A percentile compares a stretch with the other conserved stretches of the same genome.
Conservation (phyloP, 768 basidiomycete genomes). For the Panaeolus papilionaceus region DNA sequence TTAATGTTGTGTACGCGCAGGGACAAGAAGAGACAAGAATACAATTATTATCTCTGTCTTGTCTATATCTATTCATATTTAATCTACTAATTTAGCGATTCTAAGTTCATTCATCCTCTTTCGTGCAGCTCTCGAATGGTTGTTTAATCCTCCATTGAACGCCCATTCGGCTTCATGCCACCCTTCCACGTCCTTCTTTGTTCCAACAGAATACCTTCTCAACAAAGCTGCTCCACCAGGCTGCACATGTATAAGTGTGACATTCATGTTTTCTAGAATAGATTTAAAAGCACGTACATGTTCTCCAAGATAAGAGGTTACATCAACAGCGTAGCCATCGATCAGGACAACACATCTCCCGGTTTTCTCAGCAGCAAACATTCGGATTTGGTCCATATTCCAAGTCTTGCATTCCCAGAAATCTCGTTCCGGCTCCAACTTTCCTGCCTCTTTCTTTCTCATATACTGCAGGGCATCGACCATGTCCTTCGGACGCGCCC, state of each 20-base stretch:
- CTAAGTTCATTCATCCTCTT: slow-evolving; percentile 53
- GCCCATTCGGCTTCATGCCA: slow-evolving; percentile 60
- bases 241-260: slow-evolving; percentile 38
- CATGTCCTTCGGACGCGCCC: slow-evolving; percentile 56
- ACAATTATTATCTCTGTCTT: not conserved
- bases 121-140: slow-evolving; percentile 66
- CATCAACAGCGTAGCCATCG: slow-evolving; percentile 67
- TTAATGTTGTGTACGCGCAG: slow-evolving; percentile 22
- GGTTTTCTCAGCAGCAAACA: slow-evolving; percentile 37
- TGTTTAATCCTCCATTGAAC: slow-evolving; percentile 76
- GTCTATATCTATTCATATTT: slow-evolving; percentile 1
- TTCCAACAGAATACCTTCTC: slow-evolving; percentile 50
- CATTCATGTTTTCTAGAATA: not conserved
- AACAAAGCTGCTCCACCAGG: slow-evolving; percentile 67
- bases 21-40: not conserved
- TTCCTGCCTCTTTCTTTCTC: slow-evolving; percentile 40
- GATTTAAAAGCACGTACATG: slow-evolving; percentile 56
- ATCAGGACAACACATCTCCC: slow-evolving; percentile 59
- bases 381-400: slow-evolving; percentile 42
- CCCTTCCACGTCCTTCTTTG: slow-evolving; percentile 21
- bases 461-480: slow-evolving; percentile 54
- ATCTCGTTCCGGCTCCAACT: slow-evolving; percentile 27
- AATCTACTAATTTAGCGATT: slow-evolving; percentile 47
- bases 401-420: slow-evolving; percentile 48
- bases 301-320: slow-evolving; percentile 62